Evolutionary conservation across 179 eudicot genomes (phyloP).

Genomic region (Actinidia polygama): DNA sequence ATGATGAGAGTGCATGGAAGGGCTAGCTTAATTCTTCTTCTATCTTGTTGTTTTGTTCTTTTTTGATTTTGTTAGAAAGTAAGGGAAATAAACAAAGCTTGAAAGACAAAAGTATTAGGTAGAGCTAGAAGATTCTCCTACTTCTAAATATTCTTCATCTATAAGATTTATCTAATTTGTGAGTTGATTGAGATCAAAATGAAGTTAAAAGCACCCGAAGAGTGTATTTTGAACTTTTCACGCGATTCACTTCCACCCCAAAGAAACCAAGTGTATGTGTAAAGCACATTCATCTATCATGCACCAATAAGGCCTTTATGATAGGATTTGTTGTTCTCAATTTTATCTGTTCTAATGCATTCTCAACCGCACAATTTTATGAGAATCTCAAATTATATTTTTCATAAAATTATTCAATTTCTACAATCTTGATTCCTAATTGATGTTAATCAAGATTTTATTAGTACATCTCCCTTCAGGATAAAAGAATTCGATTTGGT

Average conservation of each 20-base stretch:
- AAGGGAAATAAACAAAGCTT: background rate
- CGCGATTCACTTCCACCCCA: background rate
- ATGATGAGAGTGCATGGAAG: background rate
- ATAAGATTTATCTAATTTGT: background rate
- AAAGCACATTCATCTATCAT: background rate
- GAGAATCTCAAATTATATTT: background rate
- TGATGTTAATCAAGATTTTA: no score
- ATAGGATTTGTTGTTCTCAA: background rate
- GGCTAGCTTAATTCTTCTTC: background rate
- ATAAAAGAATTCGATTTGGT: no score
- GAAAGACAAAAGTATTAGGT: background rate
- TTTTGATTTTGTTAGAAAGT: background rate
- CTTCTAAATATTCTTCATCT: background rate
- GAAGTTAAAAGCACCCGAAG: background rate
- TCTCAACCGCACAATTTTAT: background rate
- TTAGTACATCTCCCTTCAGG: no score
- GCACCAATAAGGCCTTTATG: no score
- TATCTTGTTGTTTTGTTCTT: no score
- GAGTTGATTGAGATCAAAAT: background rate
- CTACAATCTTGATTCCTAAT: no score
- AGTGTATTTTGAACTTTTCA: background rate
- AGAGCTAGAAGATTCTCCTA: conserved; percentile 7
- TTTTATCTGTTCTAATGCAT: background rate
- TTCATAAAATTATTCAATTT: background rate
- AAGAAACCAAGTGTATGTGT: background rate